These are phyloP conservation scores for Rhizopogon rudus DNA, from an alignment of 768 basidiomycete species.

Conservation along the genomic window DNA sequence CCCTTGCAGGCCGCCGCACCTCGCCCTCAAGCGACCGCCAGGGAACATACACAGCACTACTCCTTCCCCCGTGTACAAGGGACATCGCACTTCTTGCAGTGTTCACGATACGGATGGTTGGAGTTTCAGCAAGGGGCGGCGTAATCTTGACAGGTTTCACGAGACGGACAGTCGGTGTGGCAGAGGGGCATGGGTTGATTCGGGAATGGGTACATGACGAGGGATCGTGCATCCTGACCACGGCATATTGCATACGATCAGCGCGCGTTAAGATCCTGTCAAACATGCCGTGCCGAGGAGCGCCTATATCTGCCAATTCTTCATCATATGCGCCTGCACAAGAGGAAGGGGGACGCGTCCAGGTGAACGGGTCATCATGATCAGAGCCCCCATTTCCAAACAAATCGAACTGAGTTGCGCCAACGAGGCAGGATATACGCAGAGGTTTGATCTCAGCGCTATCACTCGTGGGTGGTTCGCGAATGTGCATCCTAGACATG, in stretches of 20 bases:
- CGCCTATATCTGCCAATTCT: neutral
- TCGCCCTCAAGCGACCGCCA: neutral
- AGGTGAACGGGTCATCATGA: slow-evolving; percentile 20
- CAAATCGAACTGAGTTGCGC: slow-evolving; percentile 14
- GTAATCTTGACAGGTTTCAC: neutral
- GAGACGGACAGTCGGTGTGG: neutral
- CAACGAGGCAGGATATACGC: slow-evolving; percentile 1
- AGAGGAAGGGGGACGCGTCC: neutral
- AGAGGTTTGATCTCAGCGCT: neutral
- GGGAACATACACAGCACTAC: neutral
- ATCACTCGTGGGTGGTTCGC: slow-evolving; percentile 7
- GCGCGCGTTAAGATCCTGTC: neutral
- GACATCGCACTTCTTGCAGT: neutral
- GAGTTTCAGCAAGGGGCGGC: neutral
- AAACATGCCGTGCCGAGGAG: neutral
- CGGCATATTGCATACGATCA: neutral
- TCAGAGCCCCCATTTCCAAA: slow-evolving; percentile 23
- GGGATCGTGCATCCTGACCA: slow-evolving; percentile 6
- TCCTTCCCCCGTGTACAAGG: neutral
- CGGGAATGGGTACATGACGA: neutral
- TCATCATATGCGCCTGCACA: neutral
- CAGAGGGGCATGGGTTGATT: neutral
- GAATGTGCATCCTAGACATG: neutral
- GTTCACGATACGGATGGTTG: neutral
- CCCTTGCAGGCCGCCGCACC: neutral